phyloP scores from a whole-genome alignment of 2,329 filamentous ascomycete genomes.

The Calonectria hongkongensis region DNA sequence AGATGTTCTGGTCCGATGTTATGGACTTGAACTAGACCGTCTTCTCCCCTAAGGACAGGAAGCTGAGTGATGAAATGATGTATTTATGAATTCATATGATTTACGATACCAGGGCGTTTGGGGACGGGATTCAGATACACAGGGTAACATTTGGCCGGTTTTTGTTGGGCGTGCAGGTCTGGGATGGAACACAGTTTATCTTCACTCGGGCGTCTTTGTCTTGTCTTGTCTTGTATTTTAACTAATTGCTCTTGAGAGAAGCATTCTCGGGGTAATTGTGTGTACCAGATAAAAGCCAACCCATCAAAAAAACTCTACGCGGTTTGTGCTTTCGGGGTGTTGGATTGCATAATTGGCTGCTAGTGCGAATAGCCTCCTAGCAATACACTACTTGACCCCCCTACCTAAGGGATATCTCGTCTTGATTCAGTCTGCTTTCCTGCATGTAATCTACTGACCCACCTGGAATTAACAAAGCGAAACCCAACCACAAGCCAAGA shows the following conservation, averaged over 20 bases:
- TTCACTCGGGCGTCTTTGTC: neutral
- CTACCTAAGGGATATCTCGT: too few species aligned
- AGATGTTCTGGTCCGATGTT: conserved; percentile 31
- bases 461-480: neutral
- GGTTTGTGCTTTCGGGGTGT: neutral
- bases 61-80: neutral
- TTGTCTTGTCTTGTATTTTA: neutral
- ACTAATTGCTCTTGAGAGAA: neutral
- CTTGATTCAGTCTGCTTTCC: too few species aligned
- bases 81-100: neutral
- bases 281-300: neutral
- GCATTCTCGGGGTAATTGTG: neutral
- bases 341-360: neutral
- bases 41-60: neutral
- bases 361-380: neutral
- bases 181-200: neutral
- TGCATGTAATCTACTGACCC: too few species aligned
- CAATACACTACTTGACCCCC: too few species aligned
- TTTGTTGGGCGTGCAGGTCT: neutral
- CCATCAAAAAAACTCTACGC: neutral
- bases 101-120: neutral
- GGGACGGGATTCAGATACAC: neutral
- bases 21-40: conserved; percentile 25
- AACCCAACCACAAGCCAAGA: neutral
- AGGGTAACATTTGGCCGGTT: neutral